phyloP scores from a whole-genome alignment of 306 rosid species.

The Pueraria montana region DNA sequence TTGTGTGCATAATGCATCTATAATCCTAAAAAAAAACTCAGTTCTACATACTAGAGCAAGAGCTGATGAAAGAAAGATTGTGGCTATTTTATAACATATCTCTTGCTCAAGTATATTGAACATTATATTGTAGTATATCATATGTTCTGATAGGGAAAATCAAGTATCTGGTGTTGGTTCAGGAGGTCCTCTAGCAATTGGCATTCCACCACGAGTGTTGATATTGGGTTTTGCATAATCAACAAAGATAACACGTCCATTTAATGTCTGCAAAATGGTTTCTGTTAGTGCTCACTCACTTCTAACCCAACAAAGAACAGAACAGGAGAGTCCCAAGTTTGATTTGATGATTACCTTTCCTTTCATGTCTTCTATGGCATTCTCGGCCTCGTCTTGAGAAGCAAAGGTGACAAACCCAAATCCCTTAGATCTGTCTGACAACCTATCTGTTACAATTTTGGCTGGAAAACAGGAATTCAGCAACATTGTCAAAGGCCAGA shows the following conservation, averaged over 20 bases:
- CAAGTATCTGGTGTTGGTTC: constrained; percentile 47
- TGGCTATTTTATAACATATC: neutral
- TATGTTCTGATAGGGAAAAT: constrained; percentile 13
- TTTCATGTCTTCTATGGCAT: constrained; percentile 79
- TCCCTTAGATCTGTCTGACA: constrained; percentile 84
- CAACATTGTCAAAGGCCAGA: constrained; percentile 40
- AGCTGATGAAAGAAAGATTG: constrained; percentile 35
- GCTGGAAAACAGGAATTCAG: constrained; percentile 60
- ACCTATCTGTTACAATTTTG: constrained; percentile 75
- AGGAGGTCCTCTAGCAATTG: constrained; percentile 95
- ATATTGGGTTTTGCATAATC: constrained; percentile 79
- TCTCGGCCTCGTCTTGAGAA: constrained; percentile 83
- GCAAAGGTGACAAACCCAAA: constrained; percentile 94
- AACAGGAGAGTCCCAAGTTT: neutral
- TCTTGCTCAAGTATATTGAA: constrained; percentile 4
- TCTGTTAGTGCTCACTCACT: constrained; percentile 36
- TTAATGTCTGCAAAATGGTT: constrained; percentile 66
- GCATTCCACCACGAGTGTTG: constrained; percentile 54
- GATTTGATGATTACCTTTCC: constrained; percentile 65
- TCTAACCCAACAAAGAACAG: neutral
- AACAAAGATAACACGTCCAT: constrained; percentile 87
- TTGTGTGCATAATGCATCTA: constrained; percentile 15
- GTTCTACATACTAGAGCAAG: constrained; percentile 15
- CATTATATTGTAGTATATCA: constrained; percentile 11
- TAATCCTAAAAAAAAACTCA: constrained; percentile 29